A percentile compares a stretch with the other conserved stretches of the same genome.
phyloP scores from a whole-genome alignment of 768 basidiomycete genomes.

The Suillus spraguei region DNA sequence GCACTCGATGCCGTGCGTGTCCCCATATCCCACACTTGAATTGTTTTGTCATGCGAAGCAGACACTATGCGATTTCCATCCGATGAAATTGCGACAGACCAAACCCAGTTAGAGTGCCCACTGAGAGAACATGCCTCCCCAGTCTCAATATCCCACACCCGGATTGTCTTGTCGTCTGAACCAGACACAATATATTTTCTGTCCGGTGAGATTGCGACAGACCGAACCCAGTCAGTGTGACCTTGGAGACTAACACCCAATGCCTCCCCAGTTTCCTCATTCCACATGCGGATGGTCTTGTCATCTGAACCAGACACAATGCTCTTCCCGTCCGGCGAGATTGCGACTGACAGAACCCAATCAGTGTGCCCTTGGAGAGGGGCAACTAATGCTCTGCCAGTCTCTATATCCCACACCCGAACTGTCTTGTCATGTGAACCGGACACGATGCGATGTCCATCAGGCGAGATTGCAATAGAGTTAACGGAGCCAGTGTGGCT shows the following conservation, averaged over 20 bases:
- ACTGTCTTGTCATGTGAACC: constrained; percentile 8
- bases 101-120: not conserved
- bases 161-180: not conserved
- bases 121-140: not conserved
- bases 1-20: not conserved
- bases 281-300: not conserved
- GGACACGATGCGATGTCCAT: constrained; percentile 4
- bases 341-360: not conserved
- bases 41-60: not conserved
- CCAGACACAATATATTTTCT: not conserved
- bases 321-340: not conserved
- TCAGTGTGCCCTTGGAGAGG: not conserved
- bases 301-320: not conserved
- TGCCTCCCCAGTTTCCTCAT: not conserved
- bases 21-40: not conserved
- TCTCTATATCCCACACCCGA: constrained; percentile 5
- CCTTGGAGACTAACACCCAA: not conserved
- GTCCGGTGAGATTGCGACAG: not conserved
- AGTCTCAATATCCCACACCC: not conserved
- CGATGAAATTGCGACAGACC: not conserved
- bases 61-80: not conserved
- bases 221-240: not conserved
- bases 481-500: not conserved
- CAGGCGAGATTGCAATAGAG: constrained; percentile 8
- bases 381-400: not conserved